phyloP scores from a whole-genome alignment of 106 monocot species.

The Apostasia shenzhenica region DNA sequence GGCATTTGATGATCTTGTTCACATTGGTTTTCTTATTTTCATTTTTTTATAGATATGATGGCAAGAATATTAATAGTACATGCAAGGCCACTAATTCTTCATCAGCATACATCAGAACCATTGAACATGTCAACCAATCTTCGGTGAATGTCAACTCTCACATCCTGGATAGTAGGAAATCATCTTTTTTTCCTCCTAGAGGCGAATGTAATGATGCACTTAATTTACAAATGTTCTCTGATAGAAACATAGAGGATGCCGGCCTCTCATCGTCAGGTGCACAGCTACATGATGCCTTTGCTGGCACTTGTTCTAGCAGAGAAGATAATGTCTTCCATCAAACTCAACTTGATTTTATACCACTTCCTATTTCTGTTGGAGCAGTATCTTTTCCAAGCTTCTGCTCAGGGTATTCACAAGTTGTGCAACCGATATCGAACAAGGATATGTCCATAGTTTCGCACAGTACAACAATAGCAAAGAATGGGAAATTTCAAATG shows the following conservation, averaged over 20 bases:
- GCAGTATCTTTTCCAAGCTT: constrained; percentile 45
- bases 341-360: constrained; percentile 37
- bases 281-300: constrained; percentile 12
- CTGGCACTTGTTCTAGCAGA: constrained; percentile 7
- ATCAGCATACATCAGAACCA: constrained; percentile 10
- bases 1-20: no score
- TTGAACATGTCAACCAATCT: constrained; percentile 13
- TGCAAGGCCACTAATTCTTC: constrained; percentile 21
- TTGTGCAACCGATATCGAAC: constrained; percentile 44
- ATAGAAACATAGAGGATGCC: constrained; percentile 17
- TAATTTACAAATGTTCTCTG: constrained; percentile 9
- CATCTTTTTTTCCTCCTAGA: background rate
- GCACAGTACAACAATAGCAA: constrained; percentile 16
- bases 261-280: background rate
- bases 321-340: constrained; percentile 10
- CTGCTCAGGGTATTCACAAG: constrained; percentile 28
- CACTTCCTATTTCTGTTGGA: constrained; percentile 43
- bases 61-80: constrained; percentile 17
- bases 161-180: constrained; percentile 6
- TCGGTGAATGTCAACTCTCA: constrained; percentile 1
- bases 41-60: constrained; percentile 43
- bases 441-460: constrained; percentile 18
- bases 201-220: background rate
- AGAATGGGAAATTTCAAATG: constrained; percentile 16
- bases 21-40: background rate